A percentile compares a stretch with the other conserved stretches of the same genome.
These are phyloP conservation scores for Furcasterigmium sp. DNA, from an alignment of 2,329 filamentous ascomycete species.

Conservation along the genomic window DNA sequence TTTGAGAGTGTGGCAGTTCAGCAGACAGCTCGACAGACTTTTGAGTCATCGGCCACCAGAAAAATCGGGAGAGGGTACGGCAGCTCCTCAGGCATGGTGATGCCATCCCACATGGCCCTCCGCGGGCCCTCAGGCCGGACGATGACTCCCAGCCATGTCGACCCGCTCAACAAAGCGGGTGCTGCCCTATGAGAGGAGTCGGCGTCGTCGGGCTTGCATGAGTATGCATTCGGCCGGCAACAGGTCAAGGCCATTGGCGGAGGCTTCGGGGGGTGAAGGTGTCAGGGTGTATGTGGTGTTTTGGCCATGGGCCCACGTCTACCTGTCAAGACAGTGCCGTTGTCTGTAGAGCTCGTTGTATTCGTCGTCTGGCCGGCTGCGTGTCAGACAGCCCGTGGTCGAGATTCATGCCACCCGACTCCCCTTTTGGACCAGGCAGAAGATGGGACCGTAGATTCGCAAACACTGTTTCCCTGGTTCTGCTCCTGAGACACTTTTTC, in stretches of 20 bases:
- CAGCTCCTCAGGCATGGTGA: conserved; percentile 5
- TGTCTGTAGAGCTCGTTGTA: not conserved
- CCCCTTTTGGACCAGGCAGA: no score
- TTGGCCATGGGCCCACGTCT: conserved; percentile 6
- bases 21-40: no score
- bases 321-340: conserved; percentile 4
- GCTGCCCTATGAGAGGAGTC: conserved; percentile 16
- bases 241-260: conserved; percentile 16
- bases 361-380: not conserved
- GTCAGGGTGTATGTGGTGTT: conserved; percentile 12
- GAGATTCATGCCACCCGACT: no score
- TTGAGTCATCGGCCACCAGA: no score
- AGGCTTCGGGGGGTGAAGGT: conserved; percentile 7
- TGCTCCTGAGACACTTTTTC: no score
- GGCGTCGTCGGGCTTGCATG: conserved; percentile 15
- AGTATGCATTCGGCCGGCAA: conserved; percentile 16
- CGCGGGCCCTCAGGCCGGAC: not conserved
- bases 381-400: no score
- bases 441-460: no score
- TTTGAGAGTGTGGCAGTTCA: no score
- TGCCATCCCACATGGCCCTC: conserved; percentile 9
- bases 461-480: no score
- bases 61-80: not conserved
- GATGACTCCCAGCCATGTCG: conserved; percentile 18
- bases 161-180: conserved; percentile 7